Conservation (phyloP, 176 grass and related monocot species). For the Panicum miliaceum region DNA sequence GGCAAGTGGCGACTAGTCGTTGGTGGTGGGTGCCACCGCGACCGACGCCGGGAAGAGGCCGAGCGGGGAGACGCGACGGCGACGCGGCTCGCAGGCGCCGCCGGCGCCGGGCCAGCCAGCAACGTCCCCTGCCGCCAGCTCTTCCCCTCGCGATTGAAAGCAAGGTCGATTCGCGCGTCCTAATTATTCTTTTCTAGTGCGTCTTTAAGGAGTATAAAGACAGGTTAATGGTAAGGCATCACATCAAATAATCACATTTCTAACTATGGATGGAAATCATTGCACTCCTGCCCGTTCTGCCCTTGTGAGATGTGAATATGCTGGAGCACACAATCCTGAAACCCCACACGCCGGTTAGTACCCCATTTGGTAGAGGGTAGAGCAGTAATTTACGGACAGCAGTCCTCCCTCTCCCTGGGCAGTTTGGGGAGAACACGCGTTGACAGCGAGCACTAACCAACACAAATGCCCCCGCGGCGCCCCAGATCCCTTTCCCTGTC, state of each 20-base stretch:
- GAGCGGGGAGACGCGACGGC: not conserved
- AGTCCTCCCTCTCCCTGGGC: not conserved
- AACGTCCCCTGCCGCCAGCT: no score
- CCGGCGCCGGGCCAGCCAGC: no score
- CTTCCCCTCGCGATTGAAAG: not conserved
- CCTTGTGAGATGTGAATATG: not conserved
- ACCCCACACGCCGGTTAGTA: no score
- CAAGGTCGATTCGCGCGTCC: not conserved
- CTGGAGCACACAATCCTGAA: not conserved
- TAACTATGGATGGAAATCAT: not conserved
- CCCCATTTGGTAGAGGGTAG: not conserved
- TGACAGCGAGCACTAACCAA: not conserved
- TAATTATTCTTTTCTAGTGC: not conserved
- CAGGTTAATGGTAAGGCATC: conserved; percentile 5
- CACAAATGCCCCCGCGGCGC: not conserved
- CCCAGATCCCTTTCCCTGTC: not conserved
- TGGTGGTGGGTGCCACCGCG: not conserved
- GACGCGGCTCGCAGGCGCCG: not conserved
- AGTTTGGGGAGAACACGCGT: conserved; percentile 35
- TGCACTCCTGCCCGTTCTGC: not conserved
- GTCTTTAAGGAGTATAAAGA: not conserved
- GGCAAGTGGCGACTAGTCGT: not conserved
- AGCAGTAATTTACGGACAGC: not conserved
- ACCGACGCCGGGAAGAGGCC: no score
- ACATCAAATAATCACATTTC: conserved; percentile 8